Evolutionary conservation across 257 asterid species (phyloP), one percentile per base, ranked within the genome.

Genomic region (Solanum medicagineum): DNA sequence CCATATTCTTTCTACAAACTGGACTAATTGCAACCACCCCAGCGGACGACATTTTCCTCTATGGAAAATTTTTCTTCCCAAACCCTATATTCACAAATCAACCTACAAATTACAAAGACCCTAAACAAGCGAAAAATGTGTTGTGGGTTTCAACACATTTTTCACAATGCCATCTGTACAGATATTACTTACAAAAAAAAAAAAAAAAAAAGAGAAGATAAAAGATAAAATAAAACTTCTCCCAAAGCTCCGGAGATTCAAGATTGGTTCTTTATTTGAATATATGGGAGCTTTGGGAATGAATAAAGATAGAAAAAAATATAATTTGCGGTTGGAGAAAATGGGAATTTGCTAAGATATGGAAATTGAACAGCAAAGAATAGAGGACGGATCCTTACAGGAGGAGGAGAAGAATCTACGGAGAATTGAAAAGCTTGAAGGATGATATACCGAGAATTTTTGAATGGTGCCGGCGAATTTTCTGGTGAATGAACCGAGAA

Each of bases 21-120:
- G 95, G 94, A 84, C 88, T 85, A 83, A 90, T 88, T 53, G 91
- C 91, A 86, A 95, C 96, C 81, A 94, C 85, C 79, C 95, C 97
- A 40, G 95, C 96, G 10, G 97, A 88, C 47, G 98, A 93, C 98
- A 94, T 95, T 29, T 81, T 68, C 47, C n/a, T 32, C 74, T 15
- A 65, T 4, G 17, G 69, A 62, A 62, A 62, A 62, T 89, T 60
- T 60, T 26, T n/a, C 22, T 26, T n/a, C 22, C 81, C 81, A n/a
- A 85, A 69, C 45, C 69, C 85, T 86, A 88, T 89, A 11, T 84
- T 81, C 63, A 83, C 81, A 62, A 87, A 85, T 87, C 89, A 77
- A 51, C 79, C 29, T 80, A 44, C 15, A 36, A 60, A 32, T 40
- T 32, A 69, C 8, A 70, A 80, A 68, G 82, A 85, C 87, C 87